phyloP scores from a whole-genome alignment of 768 basidiomycete genomes.

The Favolaschia claudopus region DNA sequence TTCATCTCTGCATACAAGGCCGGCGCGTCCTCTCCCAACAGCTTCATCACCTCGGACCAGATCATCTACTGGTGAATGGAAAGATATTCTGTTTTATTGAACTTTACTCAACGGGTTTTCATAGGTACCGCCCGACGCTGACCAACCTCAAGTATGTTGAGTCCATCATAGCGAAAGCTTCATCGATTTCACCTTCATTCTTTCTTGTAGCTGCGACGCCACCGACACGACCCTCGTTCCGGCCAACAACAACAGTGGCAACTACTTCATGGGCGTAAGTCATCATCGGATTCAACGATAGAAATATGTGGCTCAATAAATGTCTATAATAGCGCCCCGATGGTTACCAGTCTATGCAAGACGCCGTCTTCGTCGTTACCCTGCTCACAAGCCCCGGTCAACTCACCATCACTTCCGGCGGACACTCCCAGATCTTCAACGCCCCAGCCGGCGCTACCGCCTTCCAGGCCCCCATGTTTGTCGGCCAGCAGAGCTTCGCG shows the following conservation, averaged over 20 bases:
- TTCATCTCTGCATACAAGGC: constrained; percentile 55
- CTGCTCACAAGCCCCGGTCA: constrained; percentile 12
- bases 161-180: background rate
- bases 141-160: constrained; percentile 15
- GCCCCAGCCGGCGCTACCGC: constrained; percentile 22
- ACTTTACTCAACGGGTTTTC: background rate
- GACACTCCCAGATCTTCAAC: constrained; percentile 1
- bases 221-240: constrained; percentile 25
- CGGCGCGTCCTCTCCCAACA: constrained; percentile 34
- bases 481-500: constrained; percentile 26
- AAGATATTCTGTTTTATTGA: background rate
- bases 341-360: constrained; percentile 18
- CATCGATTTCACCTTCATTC: background rate
- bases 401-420: constrained; percentile 21
- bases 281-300: background rate
- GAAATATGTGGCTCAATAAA: background rate
- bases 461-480: constrained; percentile 20
- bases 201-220: constrained; percentile 16
- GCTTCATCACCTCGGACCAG: constrained; percentile 25
- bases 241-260: constrained; percentile 24
- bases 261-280: constrained; percentile 21
- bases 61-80: constrained; percentile 22
- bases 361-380: constrained; percentile 22
- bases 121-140: constrained; percentile 23
- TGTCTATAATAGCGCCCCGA: constrained; percentile 6